phyloP scores from a whole-genome alignment of 2,329 filamentous ascomycete genomes.

The Thelonectria discophora region DNA sequence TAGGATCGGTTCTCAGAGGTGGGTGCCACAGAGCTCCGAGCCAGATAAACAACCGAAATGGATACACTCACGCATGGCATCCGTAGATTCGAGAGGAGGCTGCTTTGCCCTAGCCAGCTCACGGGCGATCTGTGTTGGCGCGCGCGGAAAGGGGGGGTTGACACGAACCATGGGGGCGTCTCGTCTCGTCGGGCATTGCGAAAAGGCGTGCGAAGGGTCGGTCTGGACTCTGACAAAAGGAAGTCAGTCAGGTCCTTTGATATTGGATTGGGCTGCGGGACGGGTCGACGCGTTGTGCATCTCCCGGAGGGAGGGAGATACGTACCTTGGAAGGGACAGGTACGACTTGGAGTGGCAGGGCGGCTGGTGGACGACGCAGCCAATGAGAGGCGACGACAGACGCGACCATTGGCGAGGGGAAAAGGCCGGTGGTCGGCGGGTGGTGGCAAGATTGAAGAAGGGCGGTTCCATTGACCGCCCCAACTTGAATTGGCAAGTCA shows the following conservation, averaged over 20 bases:
- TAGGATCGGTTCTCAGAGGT: slow-evolving; percentile 8
- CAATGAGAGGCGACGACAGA: neutral
- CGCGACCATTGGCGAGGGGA: neutral
- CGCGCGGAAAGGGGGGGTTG: neutral
- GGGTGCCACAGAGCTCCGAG: neutral
- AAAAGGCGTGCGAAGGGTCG: too few species aligned
- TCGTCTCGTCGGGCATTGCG: neutral
- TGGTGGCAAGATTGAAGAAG: neutral
- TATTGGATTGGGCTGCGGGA: slow-evolving; percentile 13
- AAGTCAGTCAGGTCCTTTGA: neutral
- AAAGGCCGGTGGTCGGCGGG: neutral
- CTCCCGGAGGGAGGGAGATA: neutral
- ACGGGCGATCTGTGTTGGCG: neutral
- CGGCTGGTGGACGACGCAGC: neutral
- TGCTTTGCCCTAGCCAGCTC: neutral
- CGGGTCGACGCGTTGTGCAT: slow-evolving; percentile 17
- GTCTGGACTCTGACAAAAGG: neutral
- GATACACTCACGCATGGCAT: neutral
- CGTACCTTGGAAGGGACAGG: neutral
- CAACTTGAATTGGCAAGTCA: neutral
- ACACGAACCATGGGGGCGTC: neutral
- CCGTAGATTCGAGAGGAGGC: neutral
- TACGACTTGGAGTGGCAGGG: neutral
- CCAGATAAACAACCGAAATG: neutral
- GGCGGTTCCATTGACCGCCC: slow-evolving; percentile 1